phyloP scores from a whole-genome alignment of 2,329 filamentous ascomycete species.

The Alternaria longipes region DNA sequence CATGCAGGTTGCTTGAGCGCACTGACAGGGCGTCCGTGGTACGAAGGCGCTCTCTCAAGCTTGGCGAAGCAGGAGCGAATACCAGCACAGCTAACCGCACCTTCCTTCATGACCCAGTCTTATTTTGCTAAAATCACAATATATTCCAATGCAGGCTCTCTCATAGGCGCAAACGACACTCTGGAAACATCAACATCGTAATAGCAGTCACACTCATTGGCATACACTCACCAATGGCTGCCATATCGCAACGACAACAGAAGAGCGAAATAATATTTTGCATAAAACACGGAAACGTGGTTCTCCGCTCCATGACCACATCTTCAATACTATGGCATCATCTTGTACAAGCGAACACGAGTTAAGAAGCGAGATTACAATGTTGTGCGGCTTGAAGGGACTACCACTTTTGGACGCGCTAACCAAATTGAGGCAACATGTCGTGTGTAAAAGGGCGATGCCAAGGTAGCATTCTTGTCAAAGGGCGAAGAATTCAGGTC shows the following conservation, averaged over 20 bases:
- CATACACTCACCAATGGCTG: neutral
- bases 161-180: neutral
- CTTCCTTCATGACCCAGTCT: neutral
- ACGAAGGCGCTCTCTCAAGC: neutral
- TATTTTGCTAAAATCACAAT: neutral
- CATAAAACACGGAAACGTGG: neutral
- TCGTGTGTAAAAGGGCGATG: conserved; percentile 17
- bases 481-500: neutral
- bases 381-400: neutral
- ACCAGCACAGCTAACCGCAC: neutral
- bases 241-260: neutral
- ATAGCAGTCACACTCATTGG: neutral
- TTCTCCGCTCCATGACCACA: too few relatives aligned
- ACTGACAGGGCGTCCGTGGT: neutral
- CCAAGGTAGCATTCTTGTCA: conserved; percentile 6
- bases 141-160: neutral
- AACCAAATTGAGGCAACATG: conserved; percentile 19
- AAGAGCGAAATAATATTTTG: neutral
- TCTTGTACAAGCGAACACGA: neutral
- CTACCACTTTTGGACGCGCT: neutral
- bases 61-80: neutral
- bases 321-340: neutral
- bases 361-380: neutral
- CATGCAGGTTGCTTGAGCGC: neutral
- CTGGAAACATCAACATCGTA: neutral